Conservation (phyloP, 495 filamentous ascomycete genomes). For the Aspergillus biplanus region DNA sequence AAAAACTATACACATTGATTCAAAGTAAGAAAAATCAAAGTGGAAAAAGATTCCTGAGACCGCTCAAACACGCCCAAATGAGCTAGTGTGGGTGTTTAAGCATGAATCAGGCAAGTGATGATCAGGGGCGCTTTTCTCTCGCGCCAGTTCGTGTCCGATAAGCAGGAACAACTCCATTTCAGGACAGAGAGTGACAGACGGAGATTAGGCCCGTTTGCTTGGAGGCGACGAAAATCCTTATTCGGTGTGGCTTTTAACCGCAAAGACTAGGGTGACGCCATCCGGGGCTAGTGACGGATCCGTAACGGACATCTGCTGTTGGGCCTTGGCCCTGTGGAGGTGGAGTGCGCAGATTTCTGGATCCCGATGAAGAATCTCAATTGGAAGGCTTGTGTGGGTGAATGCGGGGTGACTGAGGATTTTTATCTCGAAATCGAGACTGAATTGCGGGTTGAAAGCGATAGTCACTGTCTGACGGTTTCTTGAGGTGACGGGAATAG, state of each 20-base stretch:
- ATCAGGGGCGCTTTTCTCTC: not conserved
- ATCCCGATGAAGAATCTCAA: not conserved
- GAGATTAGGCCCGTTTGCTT: not conserved
- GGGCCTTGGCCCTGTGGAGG: not conserved
- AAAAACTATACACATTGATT: no score
- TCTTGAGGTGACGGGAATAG: no score
- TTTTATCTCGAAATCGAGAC: no score
- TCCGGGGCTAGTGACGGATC: not conserved
- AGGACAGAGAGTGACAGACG: not conserved
- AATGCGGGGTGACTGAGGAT: no score
- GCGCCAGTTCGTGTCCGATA: not conserved
- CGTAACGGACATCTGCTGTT: not conserved
- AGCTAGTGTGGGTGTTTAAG: not conserved
- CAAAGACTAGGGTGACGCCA: not conserved
- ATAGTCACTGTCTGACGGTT: no score
- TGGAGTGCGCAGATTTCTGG: not conserved
- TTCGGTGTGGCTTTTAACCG: not conserved
- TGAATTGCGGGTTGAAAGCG: no score
- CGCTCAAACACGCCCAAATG: not conserved
- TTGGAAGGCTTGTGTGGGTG: no score
- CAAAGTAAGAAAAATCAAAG: constrained; percentile 39
- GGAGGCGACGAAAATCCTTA: not conserved
- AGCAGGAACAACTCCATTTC: not conserved
- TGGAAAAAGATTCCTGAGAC: constrained; percentile 63
- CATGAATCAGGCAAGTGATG: not conserved